Percentiles rank a stretch among this genome's conserved stretches.
Conservation (phyloP, 495 filamentous ascomycete species). For the Lasiosphaeria ovina region DNA sequence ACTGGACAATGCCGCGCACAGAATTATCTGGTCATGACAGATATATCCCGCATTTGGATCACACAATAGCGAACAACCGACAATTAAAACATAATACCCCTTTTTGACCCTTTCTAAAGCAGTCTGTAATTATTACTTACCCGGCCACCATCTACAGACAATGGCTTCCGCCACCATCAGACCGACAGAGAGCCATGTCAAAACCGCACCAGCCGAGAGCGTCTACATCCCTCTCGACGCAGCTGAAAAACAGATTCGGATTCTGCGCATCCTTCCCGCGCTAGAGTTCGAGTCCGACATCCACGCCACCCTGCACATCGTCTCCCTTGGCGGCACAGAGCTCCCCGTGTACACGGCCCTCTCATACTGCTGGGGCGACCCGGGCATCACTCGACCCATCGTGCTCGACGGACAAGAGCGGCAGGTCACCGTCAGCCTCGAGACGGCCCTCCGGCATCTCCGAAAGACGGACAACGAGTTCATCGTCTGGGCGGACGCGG, state of each 20-base stretch:
- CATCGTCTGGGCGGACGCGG: conserved; percentile 29
- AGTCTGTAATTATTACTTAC: neutral
- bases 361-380: conserved; percentile 1
- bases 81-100: no score
- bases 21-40: neutral
- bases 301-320: neutral
- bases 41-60: neutral
- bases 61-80: neutral
- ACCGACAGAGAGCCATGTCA: neutral
- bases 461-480: neutral
- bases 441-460: neutral
- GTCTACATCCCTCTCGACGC: neutral
- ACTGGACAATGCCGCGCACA: neutral
- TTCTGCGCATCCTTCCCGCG: neutral
- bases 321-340: neutral
- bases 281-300: neutral
- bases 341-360: neutral
- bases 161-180: neutral
- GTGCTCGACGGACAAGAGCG: neutral
- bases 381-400: neutral
- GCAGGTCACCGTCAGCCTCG: neutral
- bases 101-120: neutral
- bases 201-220: no score
- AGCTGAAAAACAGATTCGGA: neutral
- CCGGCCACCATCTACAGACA: neutral